phyloP scores from a whole-genome alignment of 352 stramenopile genomes.

The Globisporangium perplexum region DNA sequence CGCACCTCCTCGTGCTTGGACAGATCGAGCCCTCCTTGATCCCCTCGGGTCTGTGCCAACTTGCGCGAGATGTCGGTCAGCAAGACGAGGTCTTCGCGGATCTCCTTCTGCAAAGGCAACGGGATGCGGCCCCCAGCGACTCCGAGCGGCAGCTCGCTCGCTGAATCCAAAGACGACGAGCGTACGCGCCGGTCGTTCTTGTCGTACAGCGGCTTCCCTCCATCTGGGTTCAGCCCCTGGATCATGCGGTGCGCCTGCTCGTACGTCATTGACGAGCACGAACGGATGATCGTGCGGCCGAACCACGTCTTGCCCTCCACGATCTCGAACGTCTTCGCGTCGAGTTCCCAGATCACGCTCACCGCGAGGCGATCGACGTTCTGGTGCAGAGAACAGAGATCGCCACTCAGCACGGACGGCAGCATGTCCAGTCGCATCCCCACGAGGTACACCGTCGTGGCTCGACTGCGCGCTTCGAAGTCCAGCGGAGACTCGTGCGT shows the following conservation, averaged over 20 bases:
- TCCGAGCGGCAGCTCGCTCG: slow-evolving; percentile 18
- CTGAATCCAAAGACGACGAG: slow-evolving; percentile 6
- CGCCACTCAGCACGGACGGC: slow-evolving; percentile 78
- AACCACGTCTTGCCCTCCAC: slow-evolving; percentile 63
- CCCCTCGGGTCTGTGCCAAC: slow-evolving; percentile 46
- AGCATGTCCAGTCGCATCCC: slow-evolving; percentile 93
- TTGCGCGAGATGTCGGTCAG: slow-evolving; percentile 63
- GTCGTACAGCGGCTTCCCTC: slow-evolving; percentile 22
- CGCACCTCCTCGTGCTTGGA: slow-evolving; percentile 80
- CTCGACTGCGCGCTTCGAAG: slow-evolving; percentile 85
- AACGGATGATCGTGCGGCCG: slow-evolving; percentile 96
- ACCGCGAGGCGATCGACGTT: slow-evolving; percentile 87
- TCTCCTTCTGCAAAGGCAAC: slow-evolving; percentile 34
- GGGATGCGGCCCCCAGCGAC: slow-evolving; percentile 69
- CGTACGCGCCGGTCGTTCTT: slow-evolving; percentile 6
- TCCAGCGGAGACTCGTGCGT: slow-evolving; percentile 94
- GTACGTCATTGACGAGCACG: slow-evolving; percentile 87
- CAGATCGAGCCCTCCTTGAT: slow-evolving; percentile 71
- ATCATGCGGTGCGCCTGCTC: slow-evolving; percentile 76
- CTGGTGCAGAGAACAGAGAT: slow-evolving; percentile 91
- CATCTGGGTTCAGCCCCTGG: slow-evolving; percentile 58
- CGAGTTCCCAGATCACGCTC: slow-evolving; percentile 89
- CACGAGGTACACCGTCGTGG: slow-evolving; percentile 97
- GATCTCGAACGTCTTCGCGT: slow-evolving; percentile 60
- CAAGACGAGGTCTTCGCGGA: slow-evolving; percentile 51